phyloP scores from a whole-genome alignment of 202 grass and related monocot species.

The Alloteropsis angusta region DNA sequence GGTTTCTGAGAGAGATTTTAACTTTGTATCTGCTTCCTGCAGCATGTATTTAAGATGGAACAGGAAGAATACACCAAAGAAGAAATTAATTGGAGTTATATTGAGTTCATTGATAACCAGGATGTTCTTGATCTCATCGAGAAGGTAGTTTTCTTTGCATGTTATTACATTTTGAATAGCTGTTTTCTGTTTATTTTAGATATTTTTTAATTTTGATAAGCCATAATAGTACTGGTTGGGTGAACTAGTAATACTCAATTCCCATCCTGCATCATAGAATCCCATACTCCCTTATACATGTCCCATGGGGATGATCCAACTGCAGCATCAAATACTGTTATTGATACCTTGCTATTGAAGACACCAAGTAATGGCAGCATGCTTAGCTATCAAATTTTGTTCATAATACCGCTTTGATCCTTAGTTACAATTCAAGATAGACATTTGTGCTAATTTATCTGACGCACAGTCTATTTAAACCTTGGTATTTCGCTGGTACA shows the following conservation, averaged over 20 bases:
- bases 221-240: background rate
- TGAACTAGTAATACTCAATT: background rate
- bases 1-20: conserved; percentile 13
- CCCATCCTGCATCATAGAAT: background rate
- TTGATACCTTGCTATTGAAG: background rate
- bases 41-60: conserved; percentile 99
- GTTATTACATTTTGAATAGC: background rate
- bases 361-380: background rate
- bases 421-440: conserved; percentile 19
- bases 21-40: conserved; percentile 32
- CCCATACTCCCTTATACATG: background rate
- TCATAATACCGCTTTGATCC: conserved; percentile 4
- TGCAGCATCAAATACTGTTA: background rate
- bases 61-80: conserved; percentile 99
- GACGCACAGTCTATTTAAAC: background rate
- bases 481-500: background rate
- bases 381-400: conserved; percentile 6
- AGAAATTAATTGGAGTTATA: conserved; percentile 99
- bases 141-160: conserved; percentile 53
- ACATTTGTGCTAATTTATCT: background rate
- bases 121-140: conserved; percentile 98
- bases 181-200: background rate
- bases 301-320: background rate
- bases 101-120: conserved; percentile 96
- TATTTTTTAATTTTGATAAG: background rate